These are phyloP conservation scores for Hygrocybe coccinea DNA, from an alignment of 768 basidiomycete species.

Conservation along the genomic window DNA sequence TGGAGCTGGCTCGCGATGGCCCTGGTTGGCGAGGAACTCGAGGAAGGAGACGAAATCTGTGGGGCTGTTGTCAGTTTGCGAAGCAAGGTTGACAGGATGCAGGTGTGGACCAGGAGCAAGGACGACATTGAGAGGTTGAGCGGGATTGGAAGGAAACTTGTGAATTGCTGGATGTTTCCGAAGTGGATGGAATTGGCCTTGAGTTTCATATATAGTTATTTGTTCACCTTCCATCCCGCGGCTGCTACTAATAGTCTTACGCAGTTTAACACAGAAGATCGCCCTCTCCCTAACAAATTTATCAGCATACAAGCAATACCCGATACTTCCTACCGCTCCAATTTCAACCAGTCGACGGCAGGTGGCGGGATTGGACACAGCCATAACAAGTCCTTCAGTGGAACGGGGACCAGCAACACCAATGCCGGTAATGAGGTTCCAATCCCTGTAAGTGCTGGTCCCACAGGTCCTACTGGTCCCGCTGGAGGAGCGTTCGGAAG, in stretches of 20 bases:
- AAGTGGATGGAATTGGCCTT: conserved; percentile 77
- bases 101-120: conserved; percentile 84
- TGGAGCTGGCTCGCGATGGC: conserved; percentile 92
- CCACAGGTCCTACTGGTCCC: too few species aligned
- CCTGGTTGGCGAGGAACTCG: conserved; percentile 79
- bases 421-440: conserved; percentile 7
- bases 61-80: conserved; percentile 84
- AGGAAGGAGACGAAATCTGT: conserved; percentile 70
- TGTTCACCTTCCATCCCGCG: not conserved
- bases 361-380: conserved; percentile 7
- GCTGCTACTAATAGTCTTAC: not conserved
- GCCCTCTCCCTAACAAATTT: conserved; percentile 77
- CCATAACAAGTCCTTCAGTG: conserved; percentile 13
- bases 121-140: conserved; percentile 85
- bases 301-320: conserved; percentile 72
- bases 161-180: conserved; percentile 77
- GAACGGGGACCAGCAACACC: not conserved
- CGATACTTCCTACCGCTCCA: conserved; percentile 58
- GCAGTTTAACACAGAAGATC: conserved; percentile 84
- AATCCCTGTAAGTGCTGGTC: conserved; percentile 11
- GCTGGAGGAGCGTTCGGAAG: conserved; percentile 28
- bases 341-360: conserved; percentile 42
- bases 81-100: conserved; percentile 84
- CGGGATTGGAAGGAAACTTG: conserved; percentile 74
- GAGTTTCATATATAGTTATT: conserved; percentile 76